These are phyloP conservation scores for Geotrichum fermentans DNA, from an alignment of 1,139 yeast species.

Conservation along the genomic window DNA sequence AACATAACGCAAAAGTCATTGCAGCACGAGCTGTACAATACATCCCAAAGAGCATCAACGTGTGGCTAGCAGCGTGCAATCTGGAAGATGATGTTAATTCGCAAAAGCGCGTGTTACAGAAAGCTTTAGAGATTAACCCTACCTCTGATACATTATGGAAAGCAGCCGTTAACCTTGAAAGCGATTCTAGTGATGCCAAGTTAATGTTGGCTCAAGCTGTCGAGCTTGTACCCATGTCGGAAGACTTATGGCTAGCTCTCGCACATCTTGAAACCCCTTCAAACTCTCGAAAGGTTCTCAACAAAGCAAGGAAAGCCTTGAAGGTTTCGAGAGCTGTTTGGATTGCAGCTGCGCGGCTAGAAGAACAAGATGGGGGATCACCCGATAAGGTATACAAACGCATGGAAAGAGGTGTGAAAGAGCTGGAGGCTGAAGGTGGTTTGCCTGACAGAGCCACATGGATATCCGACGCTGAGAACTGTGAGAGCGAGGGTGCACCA, in stretches of 20 bases:
- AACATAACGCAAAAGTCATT: constrained; percentile 48
- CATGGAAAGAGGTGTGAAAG: constrained; percentile 51
- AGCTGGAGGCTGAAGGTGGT: constrained; percentile 36
- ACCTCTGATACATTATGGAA: constrained; percentile 62
- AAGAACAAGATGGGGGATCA: constrained; percentile 50
- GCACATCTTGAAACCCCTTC: constrained; percentile 45
- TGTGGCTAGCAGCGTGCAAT: constrained; percentile 71
- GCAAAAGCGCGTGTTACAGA: constrained; percentile 56
- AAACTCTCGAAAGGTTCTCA: constrained; percentile 53
- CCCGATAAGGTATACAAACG: constrained; percentile 45
- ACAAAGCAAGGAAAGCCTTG: constrained; percentile 51
- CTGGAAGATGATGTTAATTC: constrained; percentile 55
- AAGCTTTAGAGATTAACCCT: constrained; percentile 71
- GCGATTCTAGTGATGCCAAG: constrained; percentile 45
- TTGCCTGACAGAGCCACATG: constrained; percentile 43
- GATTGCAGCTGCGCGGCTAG: constrained; percentile 67
- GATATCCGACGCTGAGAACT: constrained; percentile 45
- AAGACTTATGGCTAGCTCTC: constrained; percentile 59
- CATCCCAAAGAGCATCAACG: constrained; percentile 50
- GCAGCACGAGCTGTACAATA: constrained; percentile 62
- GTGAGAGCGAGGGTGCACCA: constrained; percentile 37
- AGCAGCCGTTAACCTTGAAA: constrained; percentile 44
- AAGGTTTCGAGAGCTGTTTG: constrained; percentile 56
- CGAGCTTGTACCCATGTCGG: constrained; percentile 60
- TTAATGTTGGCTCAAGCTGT: constrained; percentile 63